Percentiles rank a stretch among this genome's conserved stretches.
phyloP scores from a whole-genome alignment of 257 asterid species.

The Capsicum pubescens region DNA sequence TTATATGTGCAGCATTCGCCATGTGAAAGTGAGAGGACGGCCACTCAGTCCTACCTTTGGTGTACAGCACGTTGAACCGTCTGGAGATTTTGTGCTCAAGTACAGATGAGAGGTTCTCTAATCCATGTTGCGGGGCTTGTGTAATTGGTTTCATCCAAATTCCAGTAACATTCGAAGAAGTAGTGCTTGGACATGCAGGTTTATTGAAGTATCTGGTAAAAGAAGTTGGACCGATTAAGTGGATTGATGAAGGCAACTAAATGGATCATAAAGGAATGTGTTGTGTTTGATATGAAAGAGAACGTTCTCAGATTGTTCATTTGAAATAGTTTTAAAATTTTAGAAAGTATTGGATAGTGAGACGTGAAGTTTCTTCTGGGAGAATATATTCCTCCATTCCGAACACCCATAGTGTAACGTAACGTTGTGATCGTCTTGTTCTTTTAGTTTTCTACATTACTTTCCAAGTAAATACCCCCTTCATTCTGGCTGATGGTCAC shows the following conservation, averaged over 20 bases:
- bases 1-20: constrained; percentile 58
- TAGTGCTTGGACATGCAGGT: constrained; percentile 31
- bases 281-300: not conserved
- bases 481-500: not conserved
- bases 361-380: not conserved
- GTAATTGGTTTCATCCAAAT: constrained; percentile 30
- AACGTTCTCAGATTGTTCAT: not conserved
- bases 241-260: not conserved
- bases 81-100: constrained; percentile 53
- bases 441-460: not conserved
- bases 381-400: not conserved
- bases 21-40: constrained; percentile 65
- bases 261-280: not conserved
- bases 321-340: not conserved
- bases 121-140: constrained; percentile 39
- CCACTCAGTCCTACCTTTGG: constrained; percentile 69
- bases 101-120: constrained; percentile 43
- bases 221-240: constrained; percentile 38
- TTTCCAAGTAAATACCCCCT: not conserved
- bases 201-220: constrained; percentile 47
- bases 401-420: not conserved
- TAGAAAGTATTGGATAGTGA: not conserved
- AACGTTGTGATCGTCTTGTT: not conserved
- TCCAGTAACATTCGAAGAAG: not conserved
- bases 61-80: constrained; percentile 43